Base-by-base conservation (phyloP, 805 yeast species). In the Isabelozyma pseudorhagii region DNA sequence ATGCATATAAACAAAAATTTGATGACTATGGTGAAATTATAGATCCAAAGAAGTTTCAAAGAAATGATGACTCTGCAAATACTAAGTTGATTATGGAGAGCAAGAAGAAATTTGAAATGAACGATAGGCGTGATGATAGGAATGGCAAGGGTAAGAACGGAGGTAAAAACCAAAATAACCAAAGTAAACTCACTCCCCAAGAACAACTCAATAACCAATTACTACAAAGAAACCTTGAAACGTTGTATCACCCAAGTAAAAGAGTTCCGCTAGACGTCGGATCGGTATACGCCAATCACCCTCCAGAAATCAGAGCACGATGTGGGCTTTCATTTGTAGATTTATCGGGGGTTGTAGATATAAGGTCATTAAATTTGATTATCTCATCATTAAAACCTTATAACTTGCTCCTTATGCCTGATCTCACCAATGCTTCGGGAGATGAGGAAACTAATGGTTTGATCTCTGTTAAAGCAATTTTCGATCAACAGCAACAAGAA, bases 21-120 rank as follows among this genome's bases (percentile, higher is more conserved):
- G 98, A 94, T 62, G 97, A 93, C 55, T 94, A 93, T 64, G 99
- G 99, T 29, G 85, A 82, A 49, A 68, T 84, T 1, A 83, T 92
- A 17, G 84, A 85, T 53, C 78, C 78, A 41, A 80, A 82, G 38
- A 86, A 85, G 56, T 87, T 84, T 59, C 78, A 75, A 54, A 77
- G 77, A 48, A 72, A 74, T 44, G 88, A 83, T 54, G 85, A 81
- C 56, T 69, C 62, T 18, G 61, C 67, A 36, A 69, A 69, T 50
- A 62, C 56, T 21, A 66, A 68, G 52, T 64, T 69, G 36, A 69
- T 69, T 41, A 54, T 66, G 51, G 74, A 72, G 46, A 68, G 76
- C 44, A 71, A 71, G 52, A 63, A 64, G 47, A 68, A 66, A 55
- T 69, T 69, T 49, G 74, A 69, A 51, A 61, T 60, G 44, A 54